phyloP scores from a whole-genome alignment of 1,139 yeast species.

The Candida glucosophila region DNA sequence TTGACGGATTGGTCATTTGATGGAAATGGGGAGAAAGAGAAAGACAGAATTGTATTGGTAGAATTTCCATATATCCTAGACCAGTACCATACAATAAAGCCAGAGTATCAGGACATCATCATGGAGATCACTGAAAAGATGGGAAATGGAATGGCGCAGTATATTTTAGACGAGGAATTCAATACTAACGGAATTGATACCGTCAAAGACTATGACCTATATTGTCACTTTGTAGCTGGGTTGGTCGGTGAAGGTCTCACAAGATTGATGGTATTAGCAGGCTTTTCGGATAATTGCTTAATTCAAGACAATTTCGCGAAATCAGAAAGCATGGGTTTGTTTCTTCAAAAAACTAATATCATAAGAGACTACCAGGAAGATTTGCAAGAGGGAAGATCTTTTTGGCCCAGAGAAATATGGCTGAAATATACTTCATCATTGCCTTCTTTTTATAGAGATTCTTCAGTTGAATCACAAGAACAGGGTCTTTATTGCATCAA shows the following conservation, averaged over 20 bases:
- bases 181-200: constrained; percentile 74
- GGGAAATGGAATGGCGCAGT: constrained; percentile 99
- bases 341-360: constrained; percentile 90
- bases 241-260: constrained; percentile 95
- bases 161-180: constrained; percentile 70
- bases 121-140: constrained; percentile 68
- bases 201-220: constrained; percentile 72
- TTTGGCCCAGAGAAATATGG: constrained; percentile 97
- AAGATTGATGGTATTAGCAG: constrained; percentile 62
- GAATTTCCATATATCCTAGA: constrained; percentile 62
- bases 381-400: constrained; percentile 81
- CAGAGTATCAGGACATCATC: constrained; percentile 72
- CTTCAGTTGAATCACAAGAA: constrained; percentile 32
- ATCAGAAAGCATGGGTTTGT: constrained; percentile 88
- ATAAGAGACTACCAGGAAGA: constrained; percentile 95
- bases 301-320: constrained; percentile 44
- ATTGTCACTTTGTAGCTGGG: constrained; percentile 97
- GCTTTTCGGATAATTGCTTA: constrained; percentile 47
- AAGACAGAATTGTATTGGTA: constrained; percentile 70
- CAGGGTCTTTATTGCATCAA: constrained; percentile 67
- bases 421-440: constrained; percentile 60
- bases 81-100: constrained; percentile 67
- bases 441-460: constrained; percentile 44
- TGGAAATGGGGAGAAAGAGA: constrained; percentile 68
- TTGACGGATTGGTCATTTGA: constrained; percentile 72